Evolutionary conservation across 345 rosid genomes (phyloP).

Genomic region (Diplotaxis tenuifolia): DNA sequence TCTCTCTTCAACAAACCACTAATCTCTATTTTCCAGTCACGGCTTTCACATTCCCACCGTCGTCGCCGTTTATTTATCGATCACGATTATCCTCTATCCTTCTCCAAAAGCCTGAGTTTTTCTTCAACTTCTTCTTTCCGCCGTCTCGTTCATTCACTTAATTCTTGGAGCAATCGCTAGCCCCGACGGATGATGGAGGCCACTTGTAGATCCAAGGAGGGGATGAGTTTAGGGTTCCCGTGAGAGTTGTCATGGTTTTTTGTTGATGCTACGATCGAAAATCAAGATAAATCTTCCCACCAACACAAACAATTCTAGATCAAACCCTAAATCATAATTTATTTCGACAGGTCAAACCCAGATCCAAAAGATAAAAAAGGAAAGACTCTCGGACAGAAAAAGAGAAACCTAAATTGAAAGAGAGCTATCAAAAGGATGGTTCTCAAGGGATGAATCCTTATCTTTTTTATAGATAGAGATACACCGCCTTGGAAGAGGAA

Average conservation of each 20-base stretch:
- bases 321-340: too few species aligned
- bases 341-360: too few species aligned
- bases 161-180: slow-evolving; percentile 17
- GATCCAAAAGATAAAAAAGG: too few species aligned
- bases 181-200: slow-evolving; percentile 33
- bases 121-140: slow-evolving; percentile 28
- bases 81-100: slow-evolving; percentile 58
- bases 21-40: slow-evolving; percentile 77
- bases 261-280: slow-evolving; percentile 24
- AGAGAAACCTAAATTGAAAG: too few species aligned
- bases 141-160: slow-evolving; percentile 18
- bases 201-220: slow-evolving; percentile 57
- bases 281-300: too few species aligned
- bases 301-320: too few species aligned
- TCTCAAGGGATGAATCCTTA: too few species aligned
- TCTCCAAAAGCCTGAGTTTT: slow-evolving; percentile 30
- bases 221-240: slow-evolving; percentile 25
- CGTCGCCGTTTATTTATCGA: slow-evolving; percentile 47
- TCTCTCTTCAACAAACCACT: slow-evolving; percentile 75
- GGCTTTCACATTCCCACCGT: slow-evolving; percentile 28
- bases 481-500: too few species aligned
- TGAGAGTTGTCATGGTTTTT: slow-evolving; percentile 32
- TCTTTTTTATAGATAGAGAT: too few species aligned
- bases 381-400: too few species aligned
- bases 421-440: too few species aligned